Evolutionary conservation across 2,329 filamentous ascomycete species (phyloP).

Genomic region (Diaporthe sp.): DNA sequence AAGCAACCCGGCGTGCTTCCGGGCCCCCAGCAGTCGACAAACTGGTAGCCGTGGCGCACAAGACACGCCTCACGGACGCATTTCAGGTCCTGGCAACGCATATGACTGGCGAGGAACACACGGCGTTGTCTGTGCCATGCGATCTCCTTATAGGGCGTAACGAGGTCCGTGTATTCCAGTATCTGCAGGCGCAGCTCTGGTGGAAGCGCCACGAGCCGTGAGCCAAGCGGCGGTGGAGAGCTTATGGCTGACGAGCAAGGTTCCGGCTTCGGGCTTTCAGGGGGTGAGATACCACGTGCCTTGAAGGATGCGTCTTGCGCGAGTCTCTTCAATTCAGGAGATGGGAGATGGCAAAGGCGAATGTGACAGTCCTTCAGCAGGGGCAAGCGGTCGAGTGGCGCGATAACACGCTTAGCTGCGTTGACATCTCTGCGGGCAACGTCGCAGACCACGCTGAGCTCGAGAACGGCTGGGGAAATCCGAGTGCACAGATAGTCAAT

Average conservation of each 20-base stretch:
- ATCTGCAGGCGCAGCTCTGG: slow-evolving; percentile 38
- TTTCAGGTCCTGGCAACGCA: background rate
- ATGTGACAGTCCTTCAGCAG: background rate
- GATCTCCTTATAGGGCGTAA: slow-evolving; percentile 39
- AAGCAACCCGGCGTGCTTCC: slow-evolving; percentile 31
- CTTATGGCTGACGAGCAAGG: background rate
- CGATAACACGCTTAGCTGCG: background rate
- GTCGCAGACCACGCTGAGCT: background rate
- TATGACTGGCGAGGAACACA: background rate
- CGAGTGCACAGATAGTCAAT: background rate
- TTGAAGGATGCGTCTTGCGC: background rate
- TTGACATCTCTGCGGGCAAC: background rate
- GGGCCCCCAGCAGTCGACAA: background rate
- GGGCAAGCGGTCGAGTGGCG: background rate
- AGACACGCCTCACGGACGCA: background rate
- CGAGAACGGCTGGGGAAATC: background rate
- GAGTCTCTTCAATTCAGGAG: background rate
- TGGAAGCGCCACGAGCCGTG: slow-evolving; percentile 14
- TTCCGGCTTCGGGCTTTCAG: background rate
- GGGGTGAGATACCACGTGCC: background rate
- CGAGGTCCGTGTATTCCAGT: slow-evolving; percentile 38
- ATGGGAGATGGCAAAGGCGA: background rate
- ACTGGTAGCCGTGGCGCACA: slow-evolving; percentile 3
- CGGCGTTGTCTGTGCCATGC: slow-evolving; percentile 33
- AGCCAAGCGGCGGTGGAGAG: background rate